A percentile compares a stretch with the other conserved stretches of the same genome.
These are phyloP conservation scores for Evernia prunastri DNA, from an alignment of 495 filamentous ascomycete species.

Conservation along the genomic window DNA sequence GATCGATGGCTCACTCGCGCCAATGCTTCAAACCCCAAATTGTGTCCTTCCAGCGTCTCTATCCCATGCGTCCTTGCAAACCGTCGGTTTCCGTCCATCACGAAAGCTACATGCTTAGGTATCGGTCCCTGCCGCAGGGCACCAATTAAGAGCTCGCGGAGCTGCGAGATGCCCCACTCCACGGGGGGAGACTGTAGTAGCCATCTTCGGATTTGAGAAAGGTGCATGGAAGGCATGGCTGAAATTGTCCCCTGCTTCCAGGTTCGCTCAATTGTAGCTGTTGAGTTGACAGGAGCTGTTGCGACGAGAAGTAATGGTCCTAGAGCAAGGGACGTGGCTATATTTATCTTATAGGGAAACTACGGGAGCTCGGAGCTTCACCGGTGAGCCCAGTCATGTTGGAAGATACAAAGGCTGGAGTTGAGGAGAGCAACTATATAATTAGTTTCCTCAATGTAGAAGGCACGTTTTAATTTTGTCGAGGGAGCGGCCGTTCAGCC, in stretches of 20 bases:
- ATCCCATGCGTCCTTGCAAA: slow-evolving; percentile 86
- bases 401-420: slow-evolving; percentile 2
- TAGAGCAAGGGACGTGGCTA: neutral
- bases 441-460: too few relatives aligned
- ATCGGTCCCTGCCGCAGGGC: slow-evolving; percentile 84
- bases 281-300: neutral
- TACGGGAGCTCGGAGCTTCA: neutral
- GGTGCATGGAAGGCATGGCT: slow-evolving; percentile 50
- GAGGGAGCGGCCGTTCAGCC: slow-evolving; percentile 6
- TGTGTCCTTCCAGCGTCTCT: slow-evolving; percentile 96
- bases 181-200: slow-evolving; percentile 80
- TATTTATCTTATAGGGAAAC: neutral
- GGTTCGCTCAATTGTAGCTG: neutral
- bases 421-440: neutral
- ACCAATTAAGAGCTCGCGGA: slow-evolving; percentile 77
- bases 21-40: slow-evolving; percentile 89
- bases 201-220: slow-evolving; percentile 77
- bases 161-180: slow-evolving; percentile 67
- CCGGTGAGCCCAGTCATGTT: neutral
- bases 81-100: slow-evolving; percentile 95
- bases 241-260: neutral
- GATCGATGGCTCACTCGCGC: slow-evolving; percentile 51
- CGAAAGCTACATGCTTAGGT: slow-evolving; percentile 90
- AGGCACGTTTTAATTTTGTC: too few relatives aligned
- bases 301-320: neutral